Conservation (phyloP, 352 stramenopile species). For the Phytophthora pini region DNA sequence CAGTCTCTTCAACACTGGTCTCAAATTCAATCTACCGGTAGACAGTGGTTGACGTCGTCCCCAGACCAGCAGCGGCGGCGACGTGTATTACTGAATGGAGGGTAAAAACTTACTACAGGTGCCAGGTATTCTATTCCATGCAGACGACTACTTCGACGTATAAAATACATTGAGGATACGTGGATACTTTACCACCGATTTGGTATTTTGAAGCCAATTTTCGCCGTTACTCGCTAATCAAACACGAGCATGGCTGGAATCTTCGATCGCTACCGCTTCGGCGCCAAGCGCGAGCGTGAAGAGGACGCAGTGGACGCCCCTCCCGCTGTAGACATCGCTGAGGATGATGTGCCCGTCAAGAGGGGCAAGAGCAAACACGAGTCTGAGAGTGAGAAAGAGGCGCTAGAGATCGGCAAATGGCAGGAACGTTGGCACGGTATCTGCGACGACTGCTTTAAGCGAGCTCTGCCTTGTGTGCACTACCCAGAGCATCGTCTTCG, state of each 20-base stretch:
- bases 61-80: no score
- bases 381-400: conserved; percentile 5
- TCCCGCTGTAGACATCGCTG: neutral
- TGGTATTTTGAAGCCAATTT: no score
- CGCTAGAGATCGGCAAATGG: conserved; percentile 52
- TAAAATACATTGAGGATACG: no score
- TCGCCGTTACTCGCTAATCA: neutral
- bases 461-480: conserved; percentile 59
- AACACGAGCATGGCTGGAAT: conserved; percentile 29
- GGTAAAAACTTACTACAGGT: no score
- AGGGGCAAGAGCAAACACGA: conserved; percentile 17
- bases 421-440: conserved; percentile 87
- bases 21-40: no score
- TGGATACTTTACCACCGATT: no score
- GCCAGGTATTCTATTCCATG: no score
- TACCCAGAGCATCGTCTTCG: conserved; percentile 67
- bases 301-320: conserved; percentile 4
- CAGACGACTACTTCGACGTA: no score
- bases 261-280: conserved; percentile 71
- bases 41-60: no score
- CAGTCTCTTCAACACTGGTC: no score
- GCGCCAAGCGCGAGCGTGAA: conserved; percentile 51
- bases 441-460: conserved; percentile 74
- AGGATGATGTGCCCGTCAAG: conserved; percentile 5
- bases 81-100: no score